Evolutionary conservation across 2,329 filamentous ascomycete species (phyloP), one percentile per base, ranked within the genome.

Genomic region (Nannizzia gypsea): DNA sequence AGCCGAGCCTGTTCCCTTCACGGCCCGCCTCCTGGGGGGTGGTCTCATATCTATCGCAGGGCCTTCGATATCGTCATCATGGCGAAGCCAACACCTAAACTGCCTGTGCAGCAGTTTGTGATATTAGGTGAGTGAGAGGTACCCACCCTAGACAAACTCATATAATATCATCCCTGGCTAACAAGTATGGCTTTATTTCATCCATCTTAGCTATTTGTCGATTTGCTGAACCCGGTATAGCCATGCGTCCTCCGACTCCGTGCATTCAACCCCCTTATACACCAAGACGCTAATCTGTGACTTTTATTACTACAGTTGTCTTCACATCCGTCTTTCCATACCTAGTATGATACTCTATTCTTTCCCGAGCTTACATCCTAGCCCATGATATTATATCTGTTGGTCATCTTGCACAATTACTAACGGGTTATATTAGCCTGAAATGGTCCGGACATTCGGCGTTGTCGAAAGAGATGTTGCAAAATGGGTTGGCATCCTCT

Each of bases 381-480:
- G 15, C 1, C 15, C 13, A 20, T 31, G 8, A 31, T 36, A n/a
- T 20, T 13, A 15, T 20, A 8, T 58, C 17, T 50, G 15, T 24
- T 40, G 52, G 8, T 17, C 26, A 3, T 22, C 6, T 20, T n/a
- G 9, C 15, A 58, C 38, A 15, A 28, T 40, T 60, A 17, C 56
- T 61, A 67, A 65, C 62, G 67, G 61, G 64, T 61, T 24, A 48
- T 9, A 81, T 79, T 66, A 78, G 64, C 88, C 88, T 9, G 88
- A 91, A 73, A 93, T 95, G 88, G 87, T 95, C 60, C 81, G 85
- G 66, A 86, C 84, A 69, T 90, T 95, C 64, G 84, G 87, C 8
- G 78, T 95, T 15, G 78, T 82, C 6, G 68, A 72, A 48, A 80
- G 84, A 64, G 79, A 89, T 50, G 82, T 95, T 24, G 88, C 88